These are phyloP conservation scores for Kingdonia uniflora DNA, from an alignment of 164 flowering plant genomes.

Conservation along the genomic window DNA sequence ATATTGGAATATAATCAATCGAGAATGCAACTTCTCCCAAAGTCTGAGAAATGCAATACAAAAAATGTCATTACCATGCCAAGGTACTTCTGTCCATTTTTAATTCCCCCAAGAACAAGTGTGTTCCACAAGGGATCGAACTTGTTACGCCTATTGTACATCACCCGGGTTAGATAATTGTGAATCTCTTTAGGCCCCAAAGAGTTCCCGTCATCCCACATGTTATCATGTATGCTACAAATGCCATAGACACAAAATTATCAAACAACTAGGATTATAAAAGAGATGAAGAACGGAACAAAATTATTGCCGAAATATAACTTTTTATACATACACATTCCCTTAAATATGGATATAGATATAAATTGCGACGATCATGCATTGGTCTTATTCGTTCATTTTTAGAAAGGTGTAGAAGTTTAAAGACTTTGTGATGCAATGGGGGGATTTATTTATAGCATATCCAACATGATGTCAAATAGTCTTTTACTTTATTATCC, in stretches of 20 bases:
- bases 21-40: too few species aligned
- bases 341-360: neutral
- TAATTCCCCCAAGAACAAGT: constrained; percentile 91
- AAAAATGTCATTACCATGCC: constrained; percentile 49
- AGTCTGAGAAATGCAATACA: too few species aligned
- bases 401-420: neutral
- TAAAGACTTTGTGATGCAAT: neutral
- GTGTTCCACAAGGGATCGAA: constrained; percentile 84
- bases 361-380: neutral
- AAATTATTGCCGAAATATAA: neutral
- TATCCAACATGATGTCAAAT: too few species aligned
- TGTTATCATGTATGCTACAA: constrained; percentile 76
- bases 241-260: constrained; percentile 7
- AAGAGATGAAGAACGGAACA: neutral
- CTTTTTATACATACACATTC: neutral
- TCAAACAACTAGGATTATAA: neutral
- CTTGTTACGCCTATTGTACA: constrained; percentile 34
- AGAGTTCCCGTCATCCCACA: constrained; percentile 99
- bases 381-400: neutral
- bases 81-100: constrained; percentile 89
- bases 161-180: constrained; percentile 52
- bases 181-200: constrained; percentile 94
- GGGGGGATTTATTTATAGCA: too few species aligned
- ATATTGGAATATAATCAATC: too few species aligned
- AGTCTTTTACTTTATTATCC: too few species aligned